Conservation (phyloP, 2,329 filamentous ascomycete genomes). For the Dothidotthia symphoricarpi region DNA sequence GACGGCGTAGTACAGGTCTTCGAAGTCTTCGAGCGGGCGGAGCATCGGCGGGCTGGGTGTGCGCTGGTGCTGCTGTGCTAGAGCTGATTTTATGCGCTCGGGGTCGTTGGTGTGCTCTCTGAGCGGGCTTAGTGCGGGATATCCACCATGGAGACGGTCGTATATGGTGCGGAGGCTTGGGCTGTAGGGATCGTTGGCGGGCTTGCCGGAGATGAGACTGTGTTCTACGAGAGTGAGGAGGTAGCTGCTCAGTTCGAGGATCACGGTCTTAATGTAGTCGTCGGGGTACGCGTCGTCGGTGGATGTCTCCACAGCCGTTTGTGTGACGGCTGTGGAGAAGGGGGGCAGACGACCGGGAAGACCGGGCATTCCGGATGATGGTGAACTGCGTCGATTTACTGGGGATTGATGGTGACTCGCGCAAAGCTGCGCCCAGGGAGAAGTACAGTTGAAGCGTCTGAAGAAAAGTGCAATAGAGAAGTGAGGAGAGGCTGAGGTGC, state of each 20-base stretch:
- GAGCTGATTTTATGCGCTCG: slow-evolving; percentile 43
- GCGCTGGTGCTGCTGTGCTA: slow-evolving; percentile 47
- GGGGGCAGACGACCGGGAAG: slow-evolving; percentile 3
- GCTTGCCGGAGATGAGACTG: slow-evolving; percentile 11
- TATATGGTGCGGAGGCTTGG: slow-evolving; percentile 29
- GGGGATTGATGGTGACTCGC: neutral
- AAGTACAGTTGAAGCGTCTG: too few relatives aligned
- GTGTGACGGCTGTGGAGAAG: slow-evolving; percentile 17
- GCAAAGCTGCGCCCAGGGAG: too few relatives aligned
- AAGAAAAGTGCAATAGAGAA: too few relatives aligned
- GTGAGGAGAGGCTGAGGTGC: too few relatives aligned
- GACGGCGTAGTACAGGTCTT: slow-evolving; percentile 36
- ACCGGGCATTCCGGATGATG: too few relatives aligned
- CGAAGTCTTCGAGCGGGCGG: slow-evolving; percentile 33
- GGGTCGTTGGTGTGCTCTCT: slow-evolving; percentile 12
- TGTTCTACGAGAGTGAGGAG: slow-evolving; percentile 15
- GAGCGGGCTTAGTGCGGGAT: slow-evolving; percentile 15
- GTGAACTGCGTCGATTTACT: too few relatives aligned
- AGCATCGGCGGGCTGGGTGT: slow-evolving; percentile 63
- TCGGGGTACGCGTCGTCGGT: slow-evolving; percentile 4
- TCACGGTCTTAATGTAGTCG: slow-evolving; percentile 11
- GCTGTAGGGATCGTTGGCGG: slow-evolving; percentile 21
- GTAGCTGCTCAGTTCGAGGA: slow-evolving; percentile 13
- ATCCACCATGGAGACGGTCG: slow-evolving; percentile 37
- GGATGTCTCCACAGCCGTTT: slow-evolving; percentile 11